These are phyloP conservation scores for Camillea tinctor DNA, from an alignment of 2,329 filamentous ascomycete genomes.

Conservation along the genomic window DNA sequence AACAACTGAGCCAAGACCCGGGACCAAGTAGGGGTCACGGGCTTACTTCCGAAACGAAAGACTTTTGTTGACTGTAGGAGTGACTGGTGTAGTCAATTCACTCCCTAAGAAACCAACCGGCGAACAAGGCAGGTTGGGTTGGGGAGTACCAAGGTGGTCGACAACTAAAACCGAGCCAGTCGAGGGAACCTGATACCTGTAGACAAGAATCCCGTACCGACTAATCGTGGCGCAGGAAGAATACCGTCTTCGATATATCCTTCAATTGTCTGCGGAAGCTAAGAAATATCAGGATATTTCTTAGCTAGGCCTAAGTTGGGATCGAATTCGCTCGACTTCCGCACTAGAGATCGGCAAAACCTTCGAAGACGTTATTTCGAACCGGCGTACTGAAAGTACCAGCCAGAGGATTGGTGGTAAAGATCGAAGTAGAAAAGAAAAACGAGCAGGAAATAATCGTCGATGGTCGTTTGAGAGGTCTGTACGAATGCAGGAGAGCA, in stretches of 20 bases:
- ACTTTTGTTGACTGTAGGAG: not conserved
- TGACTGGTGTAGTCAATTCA: slow-evolving; percentile 13
- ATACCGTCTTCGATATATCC: too few relatives aligned
- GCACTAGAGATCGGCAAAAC: slow-evolving; percentile 1
- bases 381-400: slow-evolving; percentile 6
- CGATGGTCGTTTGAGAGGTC: slow-evolving; percentile 22
- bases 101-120: slow-evolving; percentile 3
- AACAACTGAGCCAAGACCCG: slow-evolving; percentile 12
- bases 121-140: too few relatives aligned
- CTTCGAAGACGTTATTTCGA: slow-evolving; percentile 8
- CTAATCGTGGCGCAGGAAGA: too few relatives aligned
- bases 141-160: too few relatives aligned
- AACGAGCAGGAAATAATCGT: slow-evolving; percentile 21
- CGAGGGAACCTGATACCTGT: too few relatives aligned
- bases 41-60: slow-evolving; percentile 1
- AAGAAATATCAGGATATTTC: too few relatives aligned
- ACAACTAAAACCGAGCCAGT: too few relatives aligned
- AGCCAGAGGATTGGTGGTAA: not conserved
- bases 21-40: slow-evolving; percentile 11
- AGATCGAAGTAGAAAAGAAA: not conserved
- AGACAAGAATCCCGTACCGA: too few relatives aligned
- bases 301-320: not conserved
- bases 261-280: too few relatives aligned
- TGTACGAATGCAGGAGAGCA: slow-evolving; percentile 15
- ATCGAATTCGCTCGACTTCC: not conserved